Evolutionary conservation across 495 filamentous ascomycete genomes (phyloP), one percentile per base, ranked within the genome.

Genomic region (Hyaloscypha variabilis): DNA sequence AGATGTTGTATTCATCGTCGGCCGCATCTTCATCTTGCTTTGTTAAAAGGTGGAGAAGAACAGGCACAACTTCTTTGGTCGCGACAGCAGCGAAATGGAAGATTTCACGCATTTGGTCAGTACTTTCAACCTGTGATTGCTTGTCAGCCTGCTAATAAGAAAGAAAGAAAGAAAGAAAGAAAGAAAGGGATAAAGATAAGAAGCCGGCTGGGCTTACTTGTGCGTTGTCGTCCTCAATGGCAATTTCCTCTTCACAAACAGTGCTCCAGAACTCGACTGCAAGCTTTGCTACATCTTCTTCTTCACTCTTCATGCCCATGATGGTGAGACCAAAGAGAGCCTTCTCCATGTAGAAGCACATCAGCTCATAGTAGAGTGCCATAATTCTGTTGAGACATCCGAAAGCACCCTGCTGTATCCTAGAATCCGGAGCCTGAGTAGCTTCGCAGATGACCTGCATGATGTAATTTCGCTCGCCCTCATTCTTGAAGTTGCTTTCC

Each of bases 301-400:
- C 95, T 11, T 91, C 90, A 76, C 88, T 94, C 83, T 95, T 96
- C 96, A 99, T 99, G 63, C 95, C 96, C 81, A 97, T 87, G 65
- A 98, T 96, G n/a, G 96, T 99, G 17, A 99, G 84, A 53, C 96
- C 95, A 76, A 98, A 99, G 42, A 99, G 82, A 53, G 95, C 95
- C 85, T 97, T 98, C 85, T 99, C 96, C 95, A 99, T 99, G 82
- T 99, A 99, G 81, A 96, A 98, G 71, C 93, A 87, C 95, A 99
- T 99, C 81, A 97, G 94, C 72, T 98, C 95, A 75, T 99, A 99
- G 81, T 99, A 98, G 46, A 97, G 83, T 64, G 83, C 91, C 95
- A 99, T 99, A 76, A 99, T 97, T 72, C 94, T 87, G 85, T 98
- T 98, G 72, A 99, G 77, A 74, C 96, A 99, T 62, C 94, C 95